A percentile compares a stretch with the other conserved stretches of the same genome.
These are phyloP conservation scores for Colletotrichum orbiculare DNA, from an alignment of 2,329 filamentous ascomycete species.

Conservation along the genomic window DNA sequence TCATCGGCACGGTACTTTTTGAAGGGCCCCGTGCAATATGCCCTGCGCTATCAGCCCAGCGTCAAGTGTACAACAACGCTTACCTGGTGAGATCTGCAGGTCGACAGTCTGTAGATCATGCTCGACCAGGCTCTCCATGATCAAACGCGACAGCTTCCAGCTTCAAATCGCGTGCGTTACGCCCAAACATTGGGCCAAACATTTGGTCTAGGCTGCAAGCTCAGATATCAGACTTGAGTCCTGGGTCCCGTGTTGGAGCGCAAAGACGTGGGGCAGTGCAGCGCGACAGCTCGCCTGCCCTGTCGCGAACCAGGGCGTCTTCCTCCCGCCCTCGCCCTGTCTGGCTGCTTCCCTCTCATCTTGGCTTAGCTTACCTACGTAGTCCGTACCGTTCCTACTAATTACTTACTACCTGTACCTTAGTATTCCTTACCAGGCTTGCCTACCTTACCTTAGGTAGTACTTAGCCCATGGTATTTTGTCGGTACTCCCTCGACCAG, in stretches of 20 bases:
- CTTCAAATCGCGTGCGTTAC: not conserved
- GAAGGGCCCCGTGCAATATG: not conserved
- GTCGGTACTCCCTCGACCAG: conserved; percentile 17
- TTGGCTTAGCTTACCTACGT: no score
- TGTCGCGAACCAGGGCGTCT: conserved; percentile 12
- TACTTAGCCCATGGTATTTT: conserved; percentile 10
- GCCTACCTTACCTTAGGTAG: not conserved
- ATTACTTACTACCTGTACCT: conserved; percentile 10
- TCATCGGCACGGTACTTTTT: conserved; percentile 29
- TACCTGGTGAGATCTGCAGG: no score
- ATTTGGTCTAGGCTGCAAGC: no score
- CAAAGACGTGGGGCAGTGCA: conserved; percentile 27
- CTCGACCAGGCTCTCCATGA: no score
- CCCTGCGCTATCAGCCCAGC: conserved; percentile 14
- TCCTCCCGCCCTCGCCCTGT: conserved; percentile 13
- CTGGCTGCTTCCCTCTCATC: not conserved
- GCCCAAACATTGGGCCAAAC: no score
- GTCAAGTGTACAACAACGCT: conserved; percentile 6
- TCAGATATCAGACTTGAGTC: no score
- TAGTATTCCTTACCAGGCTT: no score
- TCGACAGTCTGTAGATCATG: no score
- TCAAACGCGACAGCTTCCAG: conserved; percentile 5
- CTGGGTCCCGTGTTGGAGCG: no score
- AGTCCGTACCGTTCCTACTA: not conserved
- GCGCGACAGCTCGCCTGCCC: conserved; percentile 4